A percentile compares a stretch with the other conserved stretches of the same genome.
Evolutionary conservation across 2,329 filamentous ascomycete genomes (phyloP).

Genomic region (Rutstroemia sp.): DNA sequence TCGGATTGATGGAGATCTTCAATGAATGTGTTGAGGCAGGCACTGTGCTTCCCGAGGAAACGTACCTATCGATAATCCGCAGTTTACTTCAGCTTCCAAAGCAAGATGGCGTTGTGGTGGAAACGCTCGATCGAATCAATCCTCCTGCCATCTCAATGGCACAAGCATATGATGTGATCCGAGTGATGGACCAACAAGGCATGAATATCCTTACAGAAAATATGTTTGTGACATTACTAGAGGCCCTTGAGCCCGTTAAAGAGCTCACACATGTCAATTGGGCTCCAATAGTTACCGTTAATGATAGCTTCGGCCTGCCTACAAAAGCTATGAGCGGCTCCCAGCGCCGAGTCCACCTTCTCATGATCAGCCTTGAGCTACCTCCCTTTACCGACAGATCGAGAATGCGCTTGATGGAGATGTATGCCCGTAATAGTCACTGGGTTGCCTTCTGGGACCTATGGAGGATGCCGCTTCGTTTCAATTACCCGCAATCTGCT

Average conservation of each 20-base stretch:
- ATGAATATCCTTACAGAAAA: constrained; percentile 32
- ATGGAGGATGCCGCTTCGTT: constrained; percentile 49
- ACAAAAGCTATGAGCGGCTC: constrained; percentile 13
- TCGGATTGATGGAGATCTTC: constrained; percentile 29
- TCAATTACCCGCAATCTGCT: constrained; percentile 40
- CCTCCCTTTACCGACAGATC: constrained; percentile 34
- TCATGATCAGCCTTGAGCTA: constrained; percentile 39
- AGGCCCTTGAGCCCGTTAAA: constrained; percentile 12
- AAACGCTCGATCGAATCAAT: neutral
- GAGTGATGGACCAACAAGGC: constrained; percentile 35
- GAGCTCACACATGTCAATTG: constrained; percentile 13
- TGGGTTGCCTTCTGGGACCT: constrained; percentile 54
- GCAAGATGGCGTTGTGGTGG: neutral
- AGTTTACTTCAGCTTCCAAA: constrained; percentile 27
- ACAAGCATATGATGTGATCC: constrained; percentile 34
- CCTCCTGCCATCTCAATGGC: constrained; percentile 12
- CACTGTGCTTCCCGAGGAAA: constrained; percentile 17
- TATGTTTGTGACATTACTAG: constrained; percentile 23
- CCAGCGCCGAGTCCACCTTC: constrained; percentile 32
- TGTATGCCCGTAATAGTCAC: constrained; percentile 39
- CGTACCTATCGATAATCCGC: constrained; percentile 32
- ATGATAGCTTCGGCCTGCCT: constrained; percentile 20
- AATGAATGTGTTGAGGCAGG: neutral
- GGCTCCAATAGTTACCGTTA: constrained; percentile 19
- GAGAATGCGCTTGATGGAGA: constrained; percentile 36